Percentiles rank a stretch among this genome's conserved stretches.
Evolutionary conservation across 2,329 filamentous ascomycete species (phyloP).

Genomic region (Stemphylium beticola): DNA sequence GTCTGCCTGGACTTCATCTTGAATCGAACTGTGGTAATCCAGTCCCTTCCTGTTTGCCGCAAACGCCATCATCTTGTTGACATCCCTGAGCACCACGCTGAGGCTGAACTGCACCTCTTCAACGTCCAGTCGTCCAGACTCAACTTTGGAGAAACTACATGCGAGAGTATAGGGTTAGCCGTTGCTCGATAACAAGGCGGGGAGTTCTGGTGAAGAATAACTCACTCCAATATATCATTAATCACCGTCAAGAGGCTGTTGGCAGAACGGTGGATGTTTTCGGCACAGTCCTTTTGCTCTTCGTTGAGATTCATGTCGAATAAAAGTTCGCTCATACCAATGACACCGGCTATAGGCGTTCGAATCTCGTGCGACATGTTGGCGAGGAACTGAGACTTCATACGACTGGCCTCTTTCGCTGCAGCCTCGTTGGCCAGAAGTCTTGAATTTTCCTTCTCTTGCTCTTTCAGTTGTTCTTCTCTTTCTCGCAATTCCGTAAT

Average conservation of each 20-base stretch:
- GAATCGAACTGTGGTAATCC: conserved; percentile 70
- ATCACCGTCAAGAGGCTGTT: conserved; percentile 86
- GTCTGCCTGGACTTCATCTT: conserved; percentile 67
- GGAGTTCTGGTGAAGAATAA: not conserved
- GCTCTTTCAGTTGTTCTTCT: conserved; percentile 66
- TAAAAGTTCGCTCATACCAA: conserved; percentile 79
- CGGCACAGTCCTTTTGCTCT: conserved; percentile 77
- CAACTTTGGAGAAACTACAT: conserved; percentile 75
- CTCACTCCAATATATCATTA: conserved; percentile 79
- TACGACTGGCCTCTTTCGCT: conserved; percentile 78
- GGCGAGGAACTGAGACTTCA: conserved; percentile 80
- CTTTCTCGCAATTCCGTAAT: conserved; percentile 73
- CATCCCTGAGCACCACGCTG: conserved; percentile 75
- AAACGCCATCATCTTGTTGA: conserved; percentile 86
- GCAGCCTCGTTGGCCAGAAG: conserved; percentile 77
- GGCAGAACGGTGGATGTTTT: conserved; percentile 79
- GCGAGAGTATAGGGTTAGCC: not conserved
- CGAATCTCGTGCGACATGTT: conserved; percentile 85
- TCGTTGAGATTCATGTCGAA: conserved; percentile 70
- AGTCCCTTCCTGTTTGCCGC: conserved; percentile 81
- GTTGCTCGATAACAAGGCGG: not conserved
- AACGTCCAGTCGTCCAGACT: conserved; percentile 77
- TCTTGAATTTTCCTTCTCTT: conserved; percentile 72
- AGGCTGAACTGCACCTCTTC: conserved; percentile 82
- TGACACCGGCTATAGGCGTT: conserved; percentile 79